These are phyloP conservation scores for Aspergillus tanneri DNA, from an alignment of 2,329 filamentous ascomycete genomes.

Conservation along the genomic window DNA sequence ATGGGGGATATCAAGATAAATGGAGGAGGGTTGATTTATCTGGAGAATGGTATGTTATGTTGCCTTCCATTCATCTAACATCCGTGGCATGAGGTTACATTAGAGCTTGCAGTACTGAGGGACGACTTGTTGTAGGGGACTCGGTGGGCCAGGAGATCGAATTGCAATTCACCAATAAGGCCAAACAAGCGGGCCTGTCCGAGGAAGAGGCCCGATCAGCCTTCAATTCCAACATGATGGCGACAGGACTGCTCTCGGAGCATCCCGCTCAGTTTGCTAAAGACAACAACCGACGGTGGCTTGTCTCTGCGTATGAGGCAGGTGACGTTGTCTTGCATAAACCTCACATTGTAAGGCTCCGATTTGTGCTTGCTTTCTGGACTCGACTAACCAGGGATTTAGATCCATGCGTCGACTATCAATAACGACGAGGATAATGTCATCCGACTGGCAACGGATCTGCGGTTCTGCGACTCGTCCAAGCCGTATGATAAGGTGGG, in stretches of 20 bases:
- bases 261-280: slow-evolving; percentile 48
- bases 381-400: neutral
- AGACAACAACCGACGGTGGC: slow-evolving; percentile 49
- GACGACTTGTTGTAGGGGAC: slow-evolving; percentile 33
- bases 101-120: no score
- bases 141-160: slow-evolving; percentile 53
- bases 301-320: slow-evolving; percentile 55
- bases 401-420: slow-evolving; percentile 60
- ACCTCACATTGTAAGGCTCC: slow-evolving; percentile 34
- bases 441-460: slow-evolving; percentile 57
- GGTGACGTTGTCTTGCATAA: slow-evolving; percentile 51
- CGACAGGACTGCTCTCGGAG: slow-evolving; percentile 54
- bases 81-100: no score
- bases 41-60: slow-evolving; percentile 45
- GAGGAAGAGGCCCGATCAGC: slow-evolving; percentile 53
- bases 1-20: slow-evolving; percentile 55
- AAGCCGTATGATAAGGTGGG: slow-evolving; percentile 50
- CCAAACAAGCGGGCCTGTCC: slow-evolving; percentile 49
- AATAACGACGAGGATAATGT: slow-evolving; percentile 54
- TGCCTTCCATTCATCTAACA: no score
- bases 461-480: slow-evolving; percentile 56
- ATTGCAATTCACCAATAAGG: slow-evolving; percentile 40
- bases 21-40: slow-evolving; percentile 60
- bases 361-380: neutral
- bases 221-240: slow-evolving; percentile 62